phyloP scores from a whole-genome alignment of 345 rosid species.

The Carallia pectinifolia region DNA sequence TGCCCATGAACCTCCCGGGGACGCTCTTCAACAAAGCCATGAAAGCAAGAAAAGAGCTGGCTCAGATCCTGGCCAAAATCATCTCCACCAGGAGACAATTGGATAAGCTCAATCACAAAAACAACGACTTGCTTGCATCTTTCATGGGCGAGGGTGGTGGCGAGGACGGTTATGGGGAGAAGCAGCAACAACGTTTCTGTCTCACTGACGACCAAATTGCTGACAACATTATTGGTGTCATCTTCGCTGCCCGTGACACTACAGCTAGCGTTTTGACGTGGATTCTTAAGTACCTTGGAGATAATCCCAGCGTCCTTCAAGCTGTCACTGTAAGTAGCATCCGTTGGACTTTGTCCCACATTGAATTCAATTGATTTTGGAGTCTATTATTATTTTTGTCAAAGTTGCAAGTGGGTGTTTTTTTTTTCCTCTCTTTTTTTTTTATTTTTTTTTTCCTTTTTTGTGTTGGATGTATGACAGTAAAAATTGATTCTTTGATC shows the following conservation, averaged over 20 bases:
- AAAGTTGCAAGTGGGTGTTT: neutral
- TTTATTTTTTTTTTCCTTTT: neutral
- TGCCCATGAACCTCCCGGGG: slow-evolving; percentile 90
- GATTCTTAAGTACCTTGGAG: slow-evolving; percentile 79
- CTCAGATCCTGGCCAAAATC: slow-evolving; percentile 60
- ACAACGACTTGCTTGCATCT: slow-evolving; percentile 62
- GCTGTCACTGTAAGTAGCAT: slow-evolving; percentile 65
- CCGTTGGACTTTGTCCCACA: neutral
- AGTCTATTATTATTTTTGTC: neutral
- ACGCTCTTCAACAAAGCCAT: slow-evolving; percentile 85
- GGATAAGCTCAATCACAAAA: slow-evolving; percentile 25
- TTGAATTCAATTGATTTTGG: neutral
- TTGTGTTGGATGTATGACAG: neutral
- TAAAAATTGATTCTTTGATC: neutral
- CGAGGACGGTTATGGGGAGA: too few relatives aligned
- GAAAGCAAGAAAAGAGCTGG: slow-evolving; percentile 83
- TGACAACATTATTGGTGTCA: slow-evolving; percentile 82
- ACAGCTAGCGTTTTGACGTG: slow-evolving; percentile 84
- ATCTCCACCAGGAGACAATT: slow-evolving; percentile 51
- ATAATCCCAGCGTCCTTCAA: slow-evolving; percentile 61
- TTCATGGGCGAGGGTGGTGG: slow-evolving; percentile 76
- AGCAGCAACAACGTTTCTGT: too few relatives aligned
- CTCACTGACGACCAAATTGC: slow-evolving; percentile 77
- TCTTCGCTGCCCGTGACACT: slow-evolving; percentile 90
- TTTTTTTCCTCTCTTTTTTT: neutral